Evolutionary conservation across 164 flowering plant genomes (phyloP), one percentile per base, ranked within the genome.

Genomic region (Dillenia suffruticosa): DNA sequence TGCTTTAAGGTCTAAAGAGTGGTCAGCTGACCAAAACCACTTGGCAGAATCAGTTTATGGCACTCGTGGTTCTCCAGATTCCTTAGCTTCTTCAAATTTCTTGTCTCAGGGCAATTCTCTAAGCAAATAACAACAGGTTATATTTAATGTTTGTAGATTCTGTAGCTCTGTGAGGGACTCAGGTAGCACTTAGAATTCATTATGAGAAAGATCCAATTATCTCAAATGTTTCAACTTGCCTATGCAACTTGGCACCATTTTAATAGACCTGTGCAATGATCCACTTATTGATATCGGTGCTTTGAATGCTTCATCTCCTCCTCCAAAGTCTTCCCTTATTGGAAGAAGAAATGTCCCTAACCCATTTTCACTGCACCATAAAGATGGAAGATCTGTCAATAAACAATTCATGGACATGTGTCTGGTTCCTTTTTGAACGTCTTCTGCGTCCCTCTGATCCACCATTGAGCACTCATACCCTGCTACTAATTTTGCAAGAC

Each of bases 1-100:
- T 15, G 8, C 1, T 67, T 32, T 16, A 65, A 47, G 12, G 66
- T 68, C 46, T 66, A 67, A 10, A 76, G 72, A 10, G 11, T 44
- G 59, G 26, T 45, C 59, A 63, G 24, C 32, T 8, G 32, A 6
- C 66, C 47, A 8, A 68, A 3, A 5, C 51, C 59, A 2, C 2
- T 7, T 13, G 68, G 53, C 46, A 56, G 22, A 12, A 14, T 5
- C 12, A 26, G 14, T 16, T n/a, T 22, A 10, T 12, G 26, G 3
- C 44, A 40, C 40, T 56, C 44, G 12, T 15, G n/a, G 12, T 24
- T 66, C 0, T 15, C 54, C 0, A 47, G 40, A 53, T 70, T 69
- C 24, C 66, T 56, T 17, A 74, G 56, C 49, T 47, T 61, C 8
- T 51, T 14, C 60, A 74, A 19, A 1, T 52, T 67, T 32, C 16